These are phyloP conservation scores for Harringtonia lauricola DNA, from an alignment of 2,329 filamentous ascomycete species.

Conservation along the genomic window DNA sequence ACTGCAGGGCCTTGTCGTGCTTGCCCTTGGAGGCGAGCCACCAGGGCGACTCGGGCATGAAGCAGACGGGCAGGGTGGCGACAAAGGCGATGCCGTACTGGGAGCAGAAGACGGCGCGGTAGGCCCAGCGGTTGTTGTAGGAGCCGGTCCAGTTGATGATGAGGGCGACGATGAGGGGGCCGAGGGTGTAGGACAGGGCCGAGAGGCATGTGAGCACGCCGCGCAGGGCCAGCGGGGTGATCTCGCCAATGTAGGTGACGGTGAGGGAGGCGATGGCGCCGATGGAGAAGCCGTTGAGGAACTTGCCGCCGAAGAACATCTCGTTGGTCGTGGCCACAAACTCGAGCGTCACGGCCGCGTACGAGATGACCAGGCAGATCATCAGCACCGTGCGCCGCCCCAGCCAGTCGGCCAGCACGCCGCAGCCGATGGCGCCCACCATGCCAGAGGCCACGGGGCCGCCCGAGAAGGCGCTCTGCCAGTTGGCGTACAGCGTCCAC, in stretches of 20 bases:
- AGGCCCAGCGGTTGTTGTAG: conserved; percentile 8
- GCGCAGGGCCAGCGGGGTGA: conserved; percentile 13
- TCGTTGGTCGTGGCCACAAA: conserved; percentile 23
- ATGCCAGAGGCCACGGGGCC: conserved; percentile 20
- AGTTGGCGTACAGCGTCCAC: conserved; percentile 23
- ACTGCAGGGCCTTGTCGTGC: conserved; percentile 25
- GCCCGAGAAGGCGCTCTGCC: conserved; percentile 26
- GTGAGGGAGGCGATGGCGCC: conserved; percentile 8
- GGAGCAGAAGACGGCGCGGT: conserved; percentile 15
- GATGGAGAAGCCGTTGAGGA: conserved; percentile 23
- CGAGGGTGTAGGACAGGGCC: conserved; percentile 11
- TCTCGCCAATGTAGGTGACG: conserved; percentile 13
- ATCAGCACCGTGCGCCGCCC: conserved; percentile 20
- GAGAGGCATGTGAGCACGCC: conserved; percentile 13
- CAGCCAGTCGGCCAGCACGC: conserved; percentile 21
- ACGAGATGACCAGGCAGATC: conserved; percentile 19
- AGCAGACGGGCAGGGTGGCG: conserved; percentile 11
- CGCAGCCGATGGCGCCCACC: conserved; percentile 19
- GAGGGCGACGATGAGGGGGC: conserved; percentile 13
- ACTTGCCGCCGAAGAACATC: conserved; percentile 26
- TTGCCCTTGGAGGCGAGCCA: conserved; percentile 25
- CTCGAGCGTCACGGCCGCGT: conserved; percentile 22
- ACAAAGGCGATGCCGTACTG: conserved; percentile 17
- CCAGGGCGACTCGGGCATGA: conserved; percentile 10
- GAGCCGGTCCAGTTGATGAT: conserved; percentile 13